A percentile compares a stretch with the other conserved stretches of the same genome.
Evolutionary conservation across 768 basidiomycete genomes (phyloP).

Genomic region (Tylopilus intermedius): DNA sequence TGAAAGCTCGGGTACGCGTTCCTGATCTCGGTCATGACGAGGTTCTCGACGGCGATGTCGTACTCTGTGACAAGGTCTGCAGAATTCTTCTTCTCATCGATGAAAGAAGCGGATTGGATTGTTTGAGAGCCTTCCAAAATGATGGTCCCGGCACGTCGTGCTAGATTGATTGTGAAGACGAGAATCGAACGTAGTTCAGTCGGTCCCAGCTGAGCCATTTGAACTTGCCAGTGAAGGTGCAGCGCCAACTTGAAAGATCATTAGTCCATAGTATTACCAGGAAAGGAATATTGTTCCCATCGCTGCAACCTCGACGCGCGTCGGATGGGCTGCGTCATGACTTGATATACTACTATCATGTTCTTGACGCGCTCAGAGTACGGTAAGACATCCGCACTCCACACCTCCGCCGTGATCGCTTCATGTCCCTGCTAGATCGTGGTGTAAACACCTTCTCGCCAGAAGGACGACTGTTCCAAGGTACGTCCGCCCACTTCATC

Average conservation of each 20-base stretch:
- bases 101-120: conserved; percentile 53
- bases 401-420: neutral
- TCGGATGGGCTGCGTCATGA: conserved; percentile 30
- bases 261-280: neutral
- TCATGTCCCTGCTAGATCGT: conserved; percentile 53
- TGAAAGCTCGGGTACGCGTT: conserved; percentile 65
- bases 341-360: conserved; percentile 43
- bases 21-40: conserved; percentile 66
- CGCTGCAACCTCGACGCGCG: conserved; percentile 28
- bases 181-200: conserved; percentile 58
- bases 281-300: conserved; percentile 32
- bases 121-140: conserved; percentile 73
- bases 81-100: conserved; percentile 85
- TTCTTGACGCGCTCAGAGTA: conserved; percentile 96
- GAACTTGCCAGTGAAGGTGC: neutral
- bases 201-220: conserved; percentile 19
- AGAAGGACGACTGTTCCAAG: conserved; percentile 97
- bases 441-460: conserved; percentile 99
- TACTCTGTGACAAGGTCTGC: conserved; percentile 95
- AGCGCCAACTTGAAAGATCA: neutral
- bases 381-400: conserved; percentile 40
- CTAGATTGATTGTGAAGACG: conserved; percentile 60
- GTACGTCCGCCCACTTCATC: conserved; percentile 38
- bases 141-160: conserved; percentile 63
- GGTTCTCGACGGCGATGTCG: conserved; percentile 83